phyloP scores from a whole-genome alignment of 2,329 filamentous ascomycete species.

The Verruconis gallopava region DNA sequence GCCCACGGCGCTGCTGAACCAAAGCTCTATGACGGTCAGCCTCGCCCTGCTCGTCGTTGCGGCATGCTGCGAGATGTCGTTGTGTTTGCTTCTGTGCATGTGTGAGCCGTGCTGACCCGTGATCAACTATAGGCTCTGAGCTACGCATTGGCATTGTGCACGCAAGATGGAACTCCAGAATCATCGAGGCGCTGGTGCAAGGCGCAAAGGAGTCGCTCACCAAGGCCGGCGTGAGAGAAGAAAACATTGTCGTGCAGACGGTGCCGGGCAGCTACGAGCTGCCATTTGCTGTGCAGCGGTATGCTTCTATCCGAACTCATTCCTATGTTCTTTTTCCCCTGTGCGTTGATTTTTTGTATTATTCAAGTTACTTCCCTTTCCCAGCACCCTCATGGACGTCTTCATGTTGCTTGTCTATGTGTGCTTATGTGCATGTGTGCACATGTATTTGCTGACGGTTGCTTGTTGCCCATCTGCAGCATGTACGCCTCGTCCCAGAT shows the following conservation, averaged over 20 bases:
- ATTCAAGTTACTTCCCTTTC: neutral
- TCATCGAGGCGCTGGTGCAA: slow-evolving; percentile 74
- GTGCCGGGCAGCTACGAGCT: slow-evolving; percentile 94
- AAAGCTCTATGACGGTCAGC: slow-evolving; percentile 43
- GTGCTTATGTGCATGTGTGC: neutral
- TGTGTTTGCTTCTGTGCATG: slow-evolving; percentile 1
- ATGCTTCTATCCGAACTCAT: slow-evolving; percentile 20
- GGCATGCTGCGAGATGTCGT: too few relatives aligned
- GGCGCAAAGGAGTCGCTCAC: slow-evolving; percentile 70
- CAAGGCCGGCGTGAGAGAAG: slow-evolving; percentile 66
- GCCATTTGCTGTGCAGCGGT: slow-evolving; percentile 80
- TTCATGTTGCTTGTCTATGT: neutral
- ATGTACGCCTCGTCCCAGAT: slow-evolving; percentile 78
- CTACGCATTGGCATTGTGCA: slow-evolving; percentile 92
- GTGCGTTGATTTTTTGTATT: neutral
- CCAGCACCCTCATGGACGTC: too few relatives aligned
- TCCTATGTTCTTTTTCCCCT: neutral
- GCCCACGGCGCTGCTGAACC: slow-evolving; percentile 49
- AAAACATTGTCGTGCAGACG: slow-evolving; percentile 78
- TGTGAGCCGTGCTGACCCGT: neutral
- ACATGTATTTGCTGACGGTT: slow-evolving; percentile 1
- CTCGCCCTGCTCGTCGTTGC: slow-evolving; percentile 5
- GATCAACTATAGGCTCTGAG: slow-evolving; percentile 29
- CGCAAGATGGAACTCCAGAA: slow-evolving; percentile 82
- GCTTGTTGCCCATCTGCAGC: too few relatives aligned